These are phyloP conservation scores for Petunia hybrid DNA, from an alignment of 305 asterid genomes.

Conservation along the genomic window DNA sequence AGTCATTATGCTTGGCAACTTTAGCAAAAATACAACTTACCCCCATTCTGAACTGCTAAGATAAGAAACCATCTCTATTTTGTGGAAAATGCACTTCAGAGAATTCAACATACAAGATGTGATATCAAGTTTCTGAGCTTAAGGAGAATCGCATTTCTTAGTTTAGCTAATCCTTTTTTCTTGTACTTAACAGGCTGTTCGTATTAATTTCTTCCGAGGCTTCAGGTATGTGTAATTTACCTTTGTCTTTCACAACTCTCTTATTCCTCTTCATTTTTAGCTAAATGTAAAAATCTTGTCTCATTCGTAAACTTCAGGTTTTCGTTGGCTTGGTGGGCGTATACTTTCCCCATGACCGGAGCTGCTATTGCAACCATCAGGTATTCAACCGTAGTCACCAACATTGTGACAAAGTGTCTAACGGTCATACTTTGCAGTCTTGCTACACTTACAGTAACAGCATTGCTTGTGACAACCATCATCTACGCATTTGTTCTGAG, in stretches of 20 bases:
- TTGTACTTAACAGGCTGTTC: conserved; percentile 56
- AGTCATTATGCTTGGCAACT: conserved; percentile 26
- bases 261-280: background rate
- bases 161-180: background rate
- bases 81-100: background rate
- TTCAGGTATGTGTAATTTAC: conserved; percentile 32
- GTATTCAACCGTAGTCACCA: conserved; percentile 54
- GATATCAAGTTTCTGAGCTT: conserved; percentile 15
- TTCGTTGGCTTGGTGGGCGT: conserved; percentile 87
- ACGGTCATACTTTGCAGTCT: conserved; percentile 48
- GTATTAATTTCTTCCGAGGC: conserved; percentile 76
- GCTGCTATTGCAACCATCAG: conserved; percentile 69
- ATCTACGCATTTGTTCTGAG: conserved; percentile 62
- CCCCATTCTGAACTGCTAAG: background rate
- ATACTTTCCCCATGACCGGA: conserved; percentile 81
- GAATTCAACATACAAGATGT: background rate
- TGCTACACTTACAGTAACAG: conserved; percentile 60
- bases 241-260: background rate
- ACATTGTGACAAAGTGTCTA: conserved; percentile 44
- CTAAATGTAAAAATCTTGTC: background rate
- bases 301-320: conserved; percentile 42
- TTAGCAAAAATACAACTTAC: background rate
- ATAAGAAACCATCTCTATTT: background rate
- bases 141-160: background rate
- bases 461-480: conserved; percentile 58